Conservation (phyloP, 768 basidiomycete species). For the Pholiota molesta region DNA sequence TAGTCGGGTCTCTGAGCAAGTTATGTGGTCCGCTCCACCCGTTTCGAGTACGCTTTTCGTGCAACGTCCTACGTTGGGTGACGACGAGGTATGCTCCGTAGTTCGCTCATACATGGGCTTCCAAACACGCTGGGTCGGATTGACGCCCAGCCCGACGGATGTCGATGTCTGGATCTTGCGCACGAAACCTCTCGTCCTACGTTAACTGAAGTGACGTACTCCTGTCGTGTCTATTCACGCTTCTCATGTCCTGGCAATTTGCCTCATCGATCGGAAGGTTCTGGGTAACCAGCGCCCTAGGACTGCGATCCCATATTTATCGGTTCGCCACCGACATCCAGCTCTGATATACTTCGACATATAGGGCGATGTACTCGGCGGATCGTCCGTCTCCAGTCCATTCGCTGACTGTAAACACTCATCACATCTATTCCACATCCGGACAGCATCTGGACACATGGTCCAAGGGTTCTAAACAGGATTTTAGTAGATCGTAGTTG, state of each 20-base stretch:
- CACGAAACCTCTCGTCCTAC: neutral
- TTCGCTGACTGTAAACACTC: no score
- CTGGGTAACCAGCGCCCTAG: no score
- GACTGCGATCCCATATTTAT: neutral
- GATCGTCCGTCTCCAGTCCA: no score
- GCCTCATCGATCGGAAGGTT: neutral
- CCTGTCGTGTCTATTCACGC: neutral
- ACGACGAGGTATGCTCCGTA: slow-evolving; percentile 17
- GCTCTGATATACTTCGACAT: no score
- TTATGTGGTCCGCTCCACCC: neutral
- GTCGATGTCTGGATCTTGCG: slow-evolving; percentile 22
- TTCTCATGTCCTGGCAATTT: neutral
- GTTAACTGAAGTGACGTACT: neutral
- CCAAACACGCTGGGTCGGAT: slow-evolving; percentile 20
- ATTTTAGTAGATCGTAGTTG: no score
- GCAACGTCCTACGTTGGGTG: neutral
- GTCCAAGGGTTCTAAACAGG: no score
- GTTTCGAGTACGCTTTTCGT: neutral
- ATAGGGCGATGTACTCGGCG: no score
- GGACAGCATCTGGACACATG: no score
- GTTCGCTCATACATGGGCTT: slow-evolving; percentile 13
- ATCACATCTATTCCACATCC: no score
- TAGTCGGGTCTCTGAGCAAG: neutral
- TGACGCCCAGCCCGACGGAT: slow-evolving; percentile 18
- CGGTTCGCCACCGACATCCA: neutral